These are phyloP conservation scores for Blastobotrys petasosporus DNA, from an alignment of 1,139 yeast species.

Conservation along the genomic window DNA sequence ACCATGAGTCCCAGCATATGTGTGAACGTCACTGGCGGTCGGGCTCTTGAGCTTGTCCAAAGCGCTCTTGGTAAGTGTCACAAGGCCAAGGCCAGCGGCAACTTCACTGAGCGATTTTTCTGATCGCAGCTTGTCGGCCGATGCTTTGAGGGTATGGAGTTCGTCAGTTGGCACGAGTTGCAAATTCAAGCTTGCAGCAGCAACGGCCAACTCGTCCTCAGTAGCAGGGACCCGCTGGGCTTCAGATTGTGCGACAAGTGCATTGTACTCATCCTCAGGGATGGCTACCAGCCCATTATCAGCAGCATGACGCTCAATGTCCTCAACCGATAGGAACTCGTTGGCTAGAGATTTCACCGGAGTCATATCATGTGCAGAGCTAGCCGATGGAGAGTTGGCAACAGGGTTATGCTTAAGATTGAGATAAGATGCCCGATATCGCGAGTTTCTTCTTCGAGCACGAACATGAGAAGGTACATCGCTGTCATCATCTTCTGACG, in stretches of 20 bases:
- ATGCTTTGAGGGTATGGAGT: conserved; percentile 18
- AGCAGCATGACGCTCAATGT: conserved; percentile 45
- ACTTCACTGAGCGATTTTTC: conserved; percentile 31
- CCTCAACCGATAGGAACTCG: conserved; percentile 34
- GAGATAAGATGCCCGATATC: conserved; percentile 11
- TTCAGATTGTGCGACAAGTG: conserved; percentile 17
- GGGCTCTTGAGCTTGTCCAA: conserved; percentile 19
- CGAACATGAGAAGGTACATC: background rate
- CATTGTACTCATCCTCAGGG: conserved; percentile 43
- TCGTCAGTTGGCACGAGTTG: conserved; percentile 26
- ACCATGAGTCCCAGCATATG: conserved; percentile 23
- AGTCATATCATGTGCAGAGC: conserved; percentile 16
- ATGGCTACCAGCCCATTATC: conserved; percentile 47
- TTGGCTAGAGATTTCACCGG: conserved; percentile 24
- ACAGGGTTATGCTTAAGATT: conserved; percentile 7
- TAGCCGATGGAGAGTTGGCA: conserved; percentile 11
- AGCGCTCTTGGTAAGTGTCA: conserved; percentile 19
- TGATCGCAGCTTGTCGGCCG: conserved; percentile 13
- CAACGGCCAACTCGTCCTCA: conserved; percentile 8
- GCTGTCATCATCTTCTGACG: conserved; percentile 13
- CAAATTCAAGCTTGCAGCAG: conserved; percentile 23
- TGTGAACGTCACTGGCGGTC: conserved; percentile 14
- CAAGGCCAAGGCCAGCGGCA: conserved; percentile 30
- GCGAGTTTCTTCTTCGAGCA: conserved; percentile 12
- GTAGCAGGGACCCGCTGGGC: conserved; percentile 1